Conservation (phyloP, 257 asterid species). For the Plantago ovata region DNA sequence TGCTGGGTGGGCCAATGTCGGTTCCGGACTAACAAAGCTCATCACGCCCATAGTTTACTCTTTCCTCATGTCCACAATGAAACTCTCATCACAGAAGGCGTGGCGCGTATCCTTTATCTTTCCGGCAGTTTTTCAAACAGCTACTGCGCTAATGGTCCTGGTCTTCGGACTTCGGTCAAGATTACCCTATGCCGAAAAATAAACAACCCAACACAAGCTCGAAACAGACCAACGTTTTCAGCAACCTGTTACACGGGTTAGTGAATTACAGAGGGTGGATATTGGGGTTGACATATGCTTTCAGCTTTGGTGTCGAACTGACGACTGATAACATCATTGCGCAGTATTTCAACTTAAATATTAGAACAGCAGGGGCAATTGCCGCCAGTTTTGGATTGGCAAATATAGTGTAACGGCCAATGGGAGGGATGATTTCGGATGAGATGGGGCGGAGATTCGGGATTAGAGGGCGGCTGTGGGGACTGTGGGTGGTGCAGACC, state of each 20-base stretch:
- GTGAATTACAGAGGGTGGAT: slow-evolving; percentile 56
- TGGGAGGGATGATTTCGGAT: slow-evolving; percentile 51
- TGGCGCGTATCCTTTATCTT: slow-evolving; percentile 48
- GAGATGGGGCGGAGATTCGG: slow-evolving; percentile 53
- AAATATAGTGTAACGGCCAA: slow-evolving; percentile 48
- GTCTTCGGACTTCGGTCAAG: slow-evolving; percentile 52
- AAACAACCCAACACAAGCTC: neutral
- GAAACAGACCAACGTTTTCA: slow-evolving; percentile 8
- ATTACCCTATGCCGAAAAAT: slow-evolving; percentile 38
- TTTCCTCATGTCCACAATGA: slow-evolving; percentile 7
- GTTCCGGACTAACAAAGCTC: slow-evolving; percentile 51
- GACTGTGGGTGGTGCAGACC: slow-evolving; percentile 50
- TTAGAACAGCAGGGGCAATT: slow-evolving; percentile 44
- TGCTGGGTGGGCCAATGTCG: slow-evolving; percentile 67
- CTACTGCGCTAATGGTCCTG: slow-evolving; percentile 39
- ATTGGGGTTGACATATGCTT: slow-evolving; percentile 38
- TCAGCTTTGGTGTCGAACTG: slow-evolving; percentile 52
- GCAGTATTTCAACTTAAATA: slow-evolving; percentile 32
- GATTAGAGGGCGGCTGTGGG: slow-evolving; percentile 65
- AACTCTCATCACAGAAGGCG: slow-evolving; percentile 26
- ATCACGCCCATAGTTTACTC: slow-evolving; percentile 41
- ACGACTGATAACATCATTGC: slow-evolving; percentile 61
- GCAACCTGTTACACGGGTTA: slow-evolving; percentile 30
- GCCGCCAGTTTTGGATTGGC: slow-evolving; percentile 64
- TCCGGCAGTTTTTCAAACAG: slow-evolving; percentile 37